Evolutionary conservation across 163 green algal genomes (phyloP).

Genomic region (Scenedesmus sp.): DNA sequence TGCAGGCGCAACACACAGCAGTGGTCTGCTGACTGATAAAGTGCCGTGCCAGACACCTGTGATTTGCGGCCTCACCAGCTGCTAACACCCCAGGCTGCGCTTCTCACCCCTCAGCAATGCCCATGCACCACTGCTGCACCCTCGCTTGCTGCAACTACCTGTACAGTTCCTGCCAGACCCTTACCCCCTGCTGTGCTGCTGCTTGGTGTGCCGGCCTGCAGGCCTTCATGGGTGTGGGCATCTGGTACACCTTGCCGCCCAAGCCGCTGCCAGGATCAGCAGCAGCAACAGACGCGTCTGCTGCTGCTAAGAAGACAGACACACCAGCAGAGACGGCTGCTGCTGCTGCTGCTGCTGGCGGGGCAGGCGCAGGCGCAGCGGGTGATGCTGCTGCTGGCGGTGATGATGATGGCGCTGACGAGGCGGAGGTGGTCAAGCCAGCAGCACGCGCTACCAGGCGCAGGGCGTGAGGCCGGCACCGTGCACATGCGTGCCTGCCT

Average conservation of each 20-base stretch:
- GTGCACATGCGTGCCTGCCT: neutral
- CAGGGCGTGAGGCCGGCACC: neutral
- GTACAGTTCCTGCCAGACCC: too few relatives aligned
- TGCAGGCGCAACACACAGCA: neutral
- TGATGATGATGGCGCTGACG: neutral
- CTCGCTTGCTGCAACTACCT: neutral
- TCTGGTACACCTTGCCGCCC: constrained; percentile 5
- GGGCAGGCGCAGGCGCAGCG: neutral
- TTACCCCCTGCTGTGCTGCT: neutral
- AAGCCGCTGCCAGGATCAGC: constrained; percentile 7
- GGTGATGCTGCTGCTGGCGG: neutral
- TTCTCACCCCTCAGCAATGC: neutral
- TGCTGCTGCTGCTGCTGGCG: neutral
- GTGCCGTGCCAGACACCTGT: too few relatives aligned
- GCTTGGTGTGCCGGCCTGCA: neutral
- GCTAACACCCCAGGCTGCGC: neutral
- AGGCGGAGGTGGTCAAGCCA: neutral
- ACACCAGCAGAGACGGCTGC: neutral
- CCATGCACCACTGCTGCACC: neutral
- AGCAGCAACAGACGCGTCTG: neutral
- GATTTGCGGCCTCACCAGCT: neutral
- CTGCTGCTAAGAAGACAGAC: neutral
- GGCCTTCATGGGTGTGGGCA: constrained; percentile 2
- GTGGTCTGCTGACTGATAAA: too few relatives aligned
- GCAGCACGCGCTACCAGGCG: constrained; percentile 12